Evolutionary conservation across 305 asterid genomes (phyloP), one percentile per base, ranked within the genome.

Genomic region (Withania somnifera): DNA sequence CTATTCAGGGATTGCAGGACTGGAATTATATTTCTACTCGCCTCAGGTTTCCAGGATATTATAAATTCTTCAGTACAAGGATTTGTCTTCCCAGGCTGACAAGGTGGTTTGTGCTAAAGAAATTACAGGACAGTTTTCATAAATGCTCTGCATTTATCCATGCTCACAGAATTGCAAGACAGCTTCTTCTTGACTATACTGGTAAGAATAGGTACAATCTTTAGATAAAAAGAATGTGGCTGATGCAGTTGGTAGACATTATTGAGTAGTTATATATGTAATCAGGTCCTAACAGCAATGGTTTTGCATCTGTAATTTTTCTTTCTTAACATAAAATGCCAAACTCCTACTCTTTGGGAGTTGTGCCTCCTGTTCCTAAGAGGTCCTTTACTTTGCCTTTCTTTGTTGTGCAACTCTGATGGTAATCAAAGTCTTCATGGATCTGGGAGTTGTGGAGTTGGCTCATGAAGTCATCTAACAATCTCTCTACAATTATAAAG

Each of bases 101-200:
- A 50, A 73, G 28, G 28, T 26, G 58, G 60, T 50, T 73, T 47
- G 79, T 73, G 40, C 79, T 73, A 26, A 73, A 26, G 79, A 73
- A 73, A 47, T 73, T 73, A 73, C 40, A 73, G 61, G 42, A 73
- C 24, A 73, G 61, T 73, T 73, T 60, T 15, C 79, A 73, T 47
- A 26, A 26, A 47, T 73, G 79, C 60, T 47, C 79, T 73, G 79
- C 61, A 26, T 73, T 73, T 73, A 47, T 73, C 61, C 79, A 73
- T 73, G 61, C 61, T 47, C 79, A 47, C 26, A 26, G 79, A 50
- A 50, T 47, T 17, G 28, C 79, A 26, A 73, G 79, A 24, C 79
- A 73, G 42, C 42, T 73, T 73, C 79, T 73, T 73, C 45, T 73
- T 73, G 61, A 73, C 42, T 73, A 73, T 73, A 47, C 60, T 73